Evolutionary conservation across 2,329 filamentous ascomycete species (phyloP).

Genomic region (Taxawa tesnikishii): DNA sequence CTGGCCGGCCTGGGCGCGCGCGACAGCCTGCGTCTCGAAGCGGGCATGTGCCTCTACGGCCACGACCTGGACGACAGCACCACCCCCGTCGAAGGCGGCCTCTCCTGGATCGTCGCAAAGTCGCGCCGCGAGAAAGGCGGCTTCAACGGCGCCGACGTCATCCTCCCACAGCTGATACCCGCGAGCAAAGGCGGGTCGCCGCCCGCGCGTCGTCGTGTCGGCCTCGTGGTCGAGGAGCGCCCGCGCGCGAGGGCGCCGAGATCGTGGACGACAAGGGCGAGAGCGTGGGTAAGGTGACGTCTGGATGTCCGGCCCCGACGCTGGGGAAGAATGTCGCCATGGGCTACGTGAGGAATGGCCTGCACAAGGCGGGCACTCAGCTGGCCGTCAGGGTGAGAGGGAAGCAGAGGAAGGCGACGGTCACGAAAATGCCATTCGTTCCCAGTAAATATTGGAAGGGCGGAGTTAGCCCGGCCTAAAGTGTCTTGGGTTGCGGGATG

Average conservation of each 20-base stretch:
- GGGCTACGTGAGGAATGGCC: conserved; percentile 74
- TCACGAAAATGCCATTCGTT: conserved; percentile 84
- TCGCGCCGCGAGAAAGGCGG: conserved; percentile 52
- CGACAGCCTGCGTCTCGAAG: conserved; percentile 86
- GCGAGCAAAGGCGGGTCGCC: conserved; percentile 60
- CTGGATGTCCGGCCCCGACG: conserved; percentile 78
- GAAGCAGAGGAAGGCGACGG: conserved; percentile 58
- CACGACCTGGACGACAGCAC: conserved; percentile 79
- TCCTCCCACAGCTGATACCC: conserved; percentile 64
- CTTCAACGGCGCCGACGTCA: conserved; percentile 76
- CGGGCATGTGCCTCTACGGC: conserved; percentile 99
- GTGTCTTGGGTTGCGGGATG: no score
- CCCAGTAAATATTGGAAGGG: conserved; percentile 61
- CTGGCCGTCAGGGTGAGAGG: conserved; percentile 67
- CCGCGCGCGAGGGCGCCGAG: conserved; percentile 77
- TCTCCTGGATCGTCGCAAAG: conserved; percentile 77
- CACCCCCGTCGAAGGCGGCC: conserved; percentile 53
- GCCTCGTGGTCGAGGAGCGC: conserved; percentile 70
- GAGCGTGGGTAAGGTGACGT: conserved; percentile 70
- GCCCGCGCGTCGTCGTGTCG: conserved; percentile 62
- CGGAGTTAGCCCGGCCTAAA: conserved; percentile 9
- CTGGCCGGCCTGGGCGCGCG: conserved; percentile 82
- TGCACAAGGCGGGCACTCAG: conserved; percentile 76
- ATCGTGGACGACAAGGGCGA: conserved; percentile 56
- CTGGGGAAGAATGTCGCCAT: conserved; percentile 89